Evolutionary conservation across 306 rosid species (phyloP).

Genomic region (Vigna mungo): DNA sequence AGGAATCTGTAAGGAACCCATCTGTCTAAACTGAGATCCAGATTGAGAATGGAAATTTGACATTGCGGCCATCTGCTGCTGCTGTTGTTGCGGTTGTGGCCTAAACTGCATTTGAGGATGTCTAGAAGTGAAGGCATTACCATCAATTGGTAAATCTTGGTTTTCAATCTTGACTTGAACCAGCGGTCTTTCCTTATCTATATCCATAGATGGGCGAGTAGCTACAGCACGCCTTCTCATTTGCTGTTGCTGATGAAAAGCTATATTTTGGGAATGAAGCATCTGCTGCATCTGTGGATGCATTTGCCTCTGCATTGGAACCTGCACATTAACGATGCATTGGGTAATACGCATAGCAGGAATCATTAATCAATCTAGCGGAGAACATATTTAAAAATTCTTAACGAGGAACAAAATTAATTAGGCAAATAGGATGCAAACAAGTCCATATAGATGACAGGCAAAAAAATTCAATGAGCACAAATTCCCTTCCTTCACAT

Average conservation of each 20-base stretch:
- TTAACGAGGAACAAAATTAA: slow-evolving; percentile 16
- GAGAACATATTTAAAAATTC: slow-evolving; percentile 24
- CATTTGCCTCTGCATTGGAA: slow-evolving; percentile 72
- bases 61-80: slow-evolving; percentile 78
- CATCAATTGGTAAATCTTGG: slow-evolving; percentile 68
- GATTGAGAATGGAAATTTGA: slow-evolving; percentile 68
- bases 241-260: slow-evolving; percentile 64
- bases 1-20: slow-evolving; percentile 68
- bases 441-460: neutral
- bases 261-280: slow-evolving; percentile 57
- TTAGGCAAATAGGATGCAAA: slow-evolving; percentile 14
- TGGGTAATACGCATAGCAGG: slow-evolving; percentile 24
- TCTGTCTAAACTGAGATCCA: slow-evolving; percentile 73
- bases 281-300: slow-evolving; percentile 82
- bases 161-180: slow-evolving; percentile 91
- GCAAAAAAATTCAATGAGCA: slow-evolving; percentile 2
- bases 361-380: slow-evolving; percentile 23
- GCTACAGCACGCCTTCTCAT: slow-evolving; percentile 65
- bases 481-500: slow-evolving; percentile 26
- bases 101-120: slow-evolving; percentile 79
- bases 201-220: slow-evolving; percentile 71
- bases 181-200: slow-evolving; percentile 77
- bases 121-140: slow-evolving; percentile 62
- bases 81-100: slow-evolving; percentile 83
- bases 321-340: slow-evolving; percentile 49